Evolutionary conservation across 2,329 filamentous ascomycete species (phyloP).

Genomic region (Pyrenochaeta sp.): DNA sequence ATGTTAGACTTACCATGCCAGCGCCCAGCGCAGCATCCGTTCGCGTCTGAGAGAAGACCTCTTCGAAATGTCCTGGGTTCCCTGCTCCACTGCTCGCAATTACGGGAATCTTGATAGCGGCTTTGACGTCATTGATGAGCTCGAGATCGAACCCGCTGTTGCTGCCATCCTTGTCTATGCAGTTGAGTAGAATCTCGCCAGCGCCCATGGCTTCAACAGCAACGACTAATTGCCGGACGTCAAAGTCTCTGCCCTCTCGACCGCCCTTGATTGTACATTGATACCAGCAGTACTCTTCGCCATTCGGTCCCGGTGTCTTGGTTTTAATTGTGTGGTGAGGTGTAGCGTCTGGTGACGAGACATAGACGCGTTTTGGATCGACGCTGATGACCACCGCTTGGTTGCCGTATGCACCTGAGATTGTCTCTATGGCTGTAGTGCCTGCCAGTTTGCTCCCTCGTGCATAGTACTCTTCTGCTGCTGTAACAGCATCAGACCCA

Average conservation of each 20-base stretch:
- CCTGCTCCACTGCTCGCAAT: constrained; percentile 95
- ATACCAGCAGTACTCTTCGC: constrained; percentile 91
- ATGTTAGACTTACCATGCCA: constrained; percentile 72
- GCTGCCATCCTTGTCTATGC: constrained; percentile 95
- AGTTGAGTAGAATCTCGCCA: constrained; percentile 94
- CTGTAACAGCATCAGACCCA: constrained; percentile 90
- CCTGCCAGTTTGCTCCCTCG: constrained; percentile 74
- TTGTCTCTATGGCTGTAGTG: constrained; percentile 92
- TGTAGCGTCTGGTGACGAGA: constrained; percentile 71
- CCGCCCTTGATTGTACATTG: constrained; percentile 97
- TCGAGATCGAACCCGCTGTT: constrained; percentile 95
- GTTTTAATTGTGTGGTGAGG: constrained; percentile 80
- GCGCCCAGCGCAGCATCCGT: constrained; percentile 94
- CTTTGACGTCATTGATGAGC: constrained; percentile 87
- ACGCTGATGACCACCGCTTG: constrained; percentile 97
- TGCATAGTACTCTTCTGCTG: constrained; percentile 88
- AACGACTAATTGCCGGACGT: constrained; percentile 84
- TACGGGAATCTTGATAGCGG: constrained; percentile 86
- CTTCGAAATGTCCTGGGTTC: constrained; percentile 83
- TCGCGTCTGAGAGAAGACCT: constrained; percentile 84
- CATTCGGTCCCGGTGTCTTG: constrained; percentile 71
- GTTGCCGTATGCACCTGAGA: constrained; percentile 90
- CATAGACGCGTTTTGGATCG: constrained; percentile 91
- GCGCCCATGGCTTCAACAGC: constrained; percentile 96
- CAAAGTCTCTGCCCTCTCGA: constrained; percentile 89